Conservation (phyloP, 2,329 filamentous ascomycete genomes). For the Bimuria novae-zelandiae region DNA sequence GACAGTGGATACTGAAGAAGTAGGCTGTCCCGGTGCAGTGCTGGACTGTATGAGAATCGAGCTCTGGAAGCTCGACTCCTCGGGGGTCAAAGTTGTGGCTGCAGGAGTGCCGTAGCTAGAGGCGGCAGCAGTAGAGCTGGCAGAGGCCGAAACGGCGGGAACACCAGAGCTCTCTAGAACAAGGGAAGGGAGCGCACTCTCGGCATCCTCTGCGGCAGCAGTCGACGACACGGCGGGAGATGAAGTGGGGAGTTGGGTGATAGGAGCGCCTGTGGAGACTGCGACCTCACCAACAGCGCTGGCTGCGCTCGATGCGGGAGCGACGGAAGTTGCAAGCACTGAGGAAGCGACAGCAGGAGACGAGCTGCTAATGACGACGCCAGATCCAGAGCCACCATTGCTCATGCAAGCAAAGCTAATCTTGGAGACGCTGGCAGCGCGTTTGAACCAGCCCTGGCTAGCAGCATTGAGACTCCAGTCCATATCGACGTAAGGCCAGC, state of each 20-base stretch:
- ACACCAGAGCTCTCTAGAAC: no score
- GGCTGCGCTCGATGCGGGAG: slow-evolving; percentile 2
- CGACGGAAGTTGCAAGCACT: slow-evolving; percentile 7
- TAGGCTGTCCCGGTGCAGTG: slow-evolving; percentile 6
- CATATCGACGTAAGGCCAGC: slow-evolving; percentile 66
- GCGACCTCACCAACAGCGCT: slow-evolving; percentile 2
- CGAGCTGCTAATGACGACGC: neutral
- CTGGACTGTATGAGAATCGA: slow-evolving; percentile 3
- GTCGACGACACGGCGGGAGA: no score
- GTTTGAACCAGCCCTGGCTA: slow-evolving; percentile 37
- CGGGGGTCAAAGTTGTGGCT: neutral
- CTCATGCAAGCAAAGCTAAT: slow-evolving; percentile 61
- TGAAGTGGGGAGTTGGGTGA: no score
- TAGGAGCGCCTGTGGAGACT: slow-evolving; percentile 2
- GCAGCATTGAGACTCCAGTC: slow-evolving; percentile 54
- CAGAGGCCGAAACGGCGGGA: slow-evolving; percentile 19
- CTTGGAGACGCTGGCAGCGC: slow-evolving; percentile 38
- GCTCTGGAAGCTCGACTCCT: slow-evolving; percentile 1
- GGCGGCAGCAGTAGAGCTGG: neutral
- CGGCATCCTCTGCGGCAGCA: no score
- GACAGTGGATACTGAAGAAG: neutral
- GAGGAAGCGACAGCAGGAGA: slow-evolving; percentile 9
- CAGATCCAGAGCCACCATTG: slow-evolving; percentile 18
- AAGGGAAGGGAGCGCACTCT: no score
- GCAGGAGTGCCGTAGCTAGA: neutral